Base-by-base conservation (phyloP, 768 basidiomycete genomes). In the Kwoniella sp. region DNA sequence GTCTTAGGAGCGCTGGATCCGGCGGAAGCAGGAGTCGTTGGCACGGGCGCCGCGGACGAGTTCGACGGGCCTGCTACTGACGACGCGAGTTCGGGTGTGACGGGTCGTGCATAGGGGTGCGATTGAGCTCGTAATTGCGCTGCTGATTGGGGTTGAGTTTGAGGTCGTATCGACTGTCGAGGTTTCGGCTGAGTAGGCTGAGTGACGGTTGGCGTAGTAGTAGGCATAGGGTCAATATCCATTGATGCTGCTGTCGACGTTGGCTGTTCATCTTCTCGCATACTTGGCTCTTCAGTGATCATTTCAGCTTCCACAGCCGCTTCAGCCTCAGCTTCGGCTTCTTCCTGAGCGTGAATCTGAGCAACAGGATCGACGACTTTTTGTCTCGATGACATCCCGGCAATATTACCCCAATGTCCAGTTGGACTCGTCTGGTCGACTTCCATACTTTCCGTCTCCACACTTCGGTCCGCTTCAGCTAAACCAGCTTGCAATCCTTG, bases 21-120 rank as follows among this genome's bases (percentile, higher is more conserved):
- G 7, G 64, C 41, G 23, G n/a, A n/a, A n/a, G 58, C 55, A 20
- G 58, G 62, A 28, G 61, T 47, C 23, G 48, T 58, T 26, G 69
- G 65, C 25, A 51, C 41, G 5, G 13, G 51, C 29, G 22, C 23
- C 23, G 52, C 5, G 34, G 47, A 5, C 20, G 23, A 34, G 5
- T 5, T 34, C 5, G 34, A 34, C 13, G 34, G 34, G 34, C 34
- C 34, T 34, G 34, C 34, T 34, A 5, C 34, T 34, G 34, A 34
- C 15, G 41, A 9, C 9, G 17, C 41, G 5, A 17, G 41, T 45
- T 45, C 41, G 20, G 41, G 41, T 8, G 41, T 45, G 41, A 9
- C 20, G 20, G 17, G 41, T 45, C 41, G 41, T 3, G 34, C 5
- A 13, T 34, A 34, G 34, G 34, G 34, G n/a, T n/a, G n/a, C n/a